Percentiles rank a stretch among this genome's conserved stretches.
Evolutionary conservation across 2,329 filamentous ascomycete species (phyloP).

Genomic region (Akanthomyces muscarius): DNA sequence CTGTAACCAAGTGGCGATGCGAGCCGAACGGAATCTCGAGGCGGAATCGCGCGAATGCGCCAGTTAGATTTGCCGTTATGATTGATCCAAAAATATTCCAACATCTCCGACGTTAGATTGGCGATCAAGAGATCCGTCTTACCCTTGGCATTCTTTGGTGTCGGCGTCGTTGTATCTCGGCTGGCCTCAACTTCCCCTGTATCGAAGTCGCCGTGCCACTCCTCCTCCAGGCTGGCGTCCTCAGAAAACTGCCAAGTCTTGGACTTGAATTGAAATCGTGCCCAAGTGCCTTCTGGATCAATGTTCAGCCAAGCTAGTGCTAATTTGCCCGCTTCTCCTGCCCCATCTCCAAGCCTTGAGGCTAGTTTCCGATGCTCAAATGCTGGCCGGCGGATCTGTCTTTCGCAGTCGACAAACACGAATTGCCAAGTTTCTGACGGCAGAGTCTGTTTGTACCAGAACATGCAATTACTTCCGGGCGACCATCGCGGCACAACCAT

Average conservation of each 20-base stretch:
- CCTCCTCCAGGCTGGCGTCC: slow-evolving; percentile 17
- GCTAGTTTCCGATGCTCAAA: slow-evolving; percentile 25
- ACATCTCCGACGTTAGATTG: slow-evolving; percentile 21
- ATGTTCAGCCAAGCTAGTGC: slow-evolving; percentile 25
- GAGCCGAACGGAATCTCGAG: too few species aligned
- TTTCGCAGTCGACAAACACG: slow-evolving; percentile 21
- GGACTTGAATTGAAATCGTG: slow-evolving; percentile 21
- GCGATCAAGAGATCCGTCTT: slow-evolving; percentile 22
- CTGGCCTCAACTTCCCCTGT: background rate
- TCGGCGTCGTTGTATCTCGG: background rate
- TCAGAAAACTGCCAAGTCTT: slow-evolving; percentile 22
- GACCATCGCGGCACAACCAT: slow-evolving; percentile 23
- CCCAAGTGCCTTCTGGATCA: slow-evolving; percentile 15
- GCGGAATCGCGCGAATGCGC: slow-evolving; percentile 6
- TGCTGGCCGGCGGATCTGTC: slow-evolving; percentile 17
- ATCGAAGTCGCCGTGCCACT: slow-evolving; percentile 21
- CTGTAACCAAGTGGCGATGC: too few species aligned
- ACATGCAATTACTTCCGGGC: slow-evolving; percentile 17
- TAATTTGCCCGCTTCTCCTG: slow-evolving; percentile 16
- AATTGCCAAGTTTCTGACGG: slow-evolving; percentile 21
- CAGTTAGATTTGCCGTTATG: slow-evolving; percentile 18
- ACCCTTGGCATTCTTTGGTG: slow-evolving; percentile 18
- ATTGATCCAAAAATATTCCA: slow-evolving; percentile 25
- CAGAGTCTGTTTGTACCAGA: slow-evolving; percentile 26
- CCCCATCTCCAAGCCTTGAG: slow-evolving; percentile 12